Evolutionary conservation across 1,284 basidiomycete species (phyloP).

Genomic region (Puccinia hordei): DNA sequence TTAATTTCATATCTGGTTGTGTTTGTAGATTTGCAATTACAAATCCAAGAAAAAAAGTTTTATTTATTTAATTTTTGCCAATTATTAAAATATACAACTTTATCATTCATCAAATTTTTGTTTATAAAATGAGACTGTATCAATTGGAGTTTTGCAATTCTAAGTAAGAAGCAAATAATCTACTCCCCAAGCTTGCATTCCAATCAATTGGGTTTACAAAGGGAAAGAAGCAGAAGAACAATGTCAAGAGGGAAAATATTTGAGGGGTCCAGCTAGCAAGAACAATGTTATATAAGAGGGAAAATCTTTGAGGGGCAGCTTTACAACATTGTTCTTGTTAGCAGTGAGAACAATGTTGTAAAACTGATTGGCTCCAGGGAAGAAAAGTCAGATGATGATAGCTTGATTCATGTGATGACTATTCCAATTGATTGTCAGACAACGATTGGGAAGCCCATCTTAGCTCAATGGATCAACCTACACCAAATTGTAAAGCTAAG

Average conservation of each 20-base stretch:
- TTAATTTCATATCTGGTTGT: too few relatives aligned
- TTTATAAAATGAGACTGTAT: too few relatives aligned
- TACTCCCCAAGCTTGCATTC: neutral
- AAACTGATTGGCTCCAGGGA: slow-evolving; percentile 52
- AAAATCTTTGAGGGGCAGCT: too few relatives aligned
- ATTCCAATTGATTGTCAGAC: neutral
- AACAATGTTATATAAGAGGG: too few relatives aligned
- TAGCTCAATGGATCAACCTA: slow-evolving; percentile 10
- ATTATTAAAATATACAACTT: too few relatives aligned
- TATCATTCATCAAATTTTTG: too few relatives aligned
- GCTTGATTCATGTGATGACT: slow-evolving; percentile 74
- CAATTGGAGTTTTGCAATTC: too few relatives aligned
- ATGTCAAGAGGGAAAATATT: neutral
- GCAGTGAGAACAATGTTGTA: too few relatives aligned
- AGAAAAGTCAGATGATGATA: slow-evolving; percentile 62
- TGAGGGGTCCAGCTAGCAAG: slow-evolving; percentile 5
- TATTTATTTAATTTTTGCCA: too few relatives aligned
- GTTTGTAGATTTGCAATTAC: too few relatives aligned
- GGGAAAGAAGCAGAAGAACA: neutral
- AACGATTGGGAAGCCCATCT: neutral
- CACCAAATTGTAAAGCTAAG: neutral
- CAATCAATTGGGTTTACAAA: neutral
- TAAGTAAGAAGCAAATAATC: neutral
- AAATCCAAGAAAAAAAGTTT: too few relatives aligned
- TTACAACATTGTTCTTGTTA: too few relatives aligned